Percentiles rank a stretch among this genome's conserved stretches.
Evolutionary conservation across 805 yeast species (phyloP).

Genomic region (Scheffersomyces stipitis): DNA sequence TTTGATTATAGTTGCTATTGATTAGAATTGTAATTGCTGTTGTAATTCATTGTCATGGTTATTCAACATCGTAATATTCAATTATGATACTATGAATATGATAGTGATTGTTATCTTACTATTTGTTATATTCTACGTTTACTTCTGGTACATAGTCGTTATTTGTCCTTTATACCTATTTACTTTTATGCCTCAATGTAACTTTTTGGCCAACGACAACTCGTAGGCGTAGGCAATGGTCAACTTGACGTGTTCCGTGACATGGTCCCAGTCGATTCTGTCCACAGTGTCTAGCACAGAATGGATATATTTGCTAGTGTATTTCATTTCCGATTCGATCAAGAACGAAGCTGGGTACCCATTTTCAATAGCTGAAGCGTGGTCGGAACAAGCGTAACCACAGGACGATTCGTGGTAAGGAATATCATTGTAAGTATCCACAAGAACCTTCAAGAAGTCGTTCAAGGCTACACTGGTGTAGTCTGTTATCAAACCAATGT

Average conservation of each 20-base stretch:
- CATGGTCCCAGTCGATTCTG: constrained; percentile 71
- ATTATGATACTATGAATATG: no score
- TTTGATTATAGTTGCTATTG: no score
- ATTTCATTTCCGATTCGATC: constrained; percentile 70
- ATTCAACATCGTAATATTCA: no score
- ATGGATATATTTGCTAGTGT: constrained; percentile 71
- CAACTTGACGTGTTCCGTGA: constrained; percentile 77
- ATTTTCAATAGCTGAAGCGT: constrained; percentile 76
- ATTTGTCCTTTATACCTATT: constrained; percentile 1
- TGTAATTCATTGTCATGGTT: no score
- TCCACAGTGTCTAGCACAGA: constrained; percentile 79
- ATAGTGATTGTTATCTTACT: not conserved
- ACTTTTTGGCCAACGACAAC: constrained; percentile 33
- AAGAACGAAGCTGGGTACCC: constrained; percentile 87
- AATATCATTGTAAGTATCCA: constrained; percentile 62
- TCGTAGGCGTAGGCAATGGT: constrained; percentile 74
- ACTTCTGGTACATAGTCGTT: not conserved
- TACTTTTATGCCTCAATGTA: constrained; percentile 8
- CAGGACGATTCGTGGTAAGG: constrained; percentile 75
- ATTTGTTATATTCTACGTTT: not conserved
- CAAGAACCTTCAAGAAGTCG: constrained; percentile 59
- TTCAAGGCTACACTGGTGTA: constrained; percentile 57
- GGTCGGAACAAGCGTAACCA: constrained; percentile 94
- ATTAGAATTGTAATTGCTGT: no score
- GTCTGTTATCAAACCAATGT: constrained; percentile 80